phyloP scores from a whole-genome alignment of 257 asterid genomes.

The Dorcoceras hygrometricum region DNA sequence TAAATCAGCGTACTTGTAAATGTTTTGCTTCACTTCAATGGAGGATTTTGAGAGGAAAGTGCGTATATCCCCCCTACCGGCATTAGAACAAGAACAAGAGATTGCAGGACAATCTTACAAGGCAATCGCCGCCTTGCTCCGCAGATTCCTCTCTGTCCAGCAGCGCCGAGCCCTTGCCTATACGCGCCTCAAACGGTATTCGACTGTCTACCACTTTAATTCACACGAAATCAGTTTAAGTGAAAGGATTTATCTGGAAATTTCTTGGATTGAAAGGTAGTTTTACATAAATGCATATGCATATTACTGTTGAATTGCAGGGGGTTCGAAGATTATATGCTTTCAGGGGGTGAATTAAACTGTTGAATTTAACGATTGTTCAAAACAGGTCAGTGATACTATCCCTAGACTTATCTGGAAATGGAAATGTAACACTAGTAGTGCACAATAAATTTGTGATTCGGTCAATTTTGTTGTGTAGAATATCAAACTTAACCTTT shows the following conservation, averaged over 20 bases:
- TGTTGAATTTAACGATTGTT: constrained; percentile 80
- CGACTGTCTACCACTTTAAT: too few species aligned
- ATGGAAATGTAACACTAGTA: background rate
- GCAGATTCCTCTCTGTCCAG: constrained; percentile 71
- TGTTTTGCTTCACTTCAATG: too few species aligned
- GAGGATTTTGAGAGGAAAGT: too few species aligned
- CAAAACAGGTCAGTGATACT: constrained; percentile 71
- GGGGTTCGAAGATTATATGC: constrained; percentile 77
- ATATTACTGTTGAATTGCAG: constrained; percentile 38
- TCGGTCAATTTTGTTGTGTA: background rate
- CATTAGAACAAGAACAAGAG: constrained; percentile 29
- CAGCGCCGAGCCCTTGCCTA: constrained; percentile 87
- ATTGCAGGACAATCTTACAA: constrained; percentile 26
- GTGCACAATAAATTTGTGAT: background rate
- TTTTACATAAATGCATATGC: constrained; percentile 12
- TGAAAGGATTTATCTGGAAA: background rate
- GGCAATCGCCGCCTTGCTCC: constrained; percentile 44
- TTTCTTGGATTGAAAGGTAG: background rate
- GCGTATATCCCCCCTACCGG: constrained; percentile 28
- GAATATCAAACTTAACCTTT: background rate
- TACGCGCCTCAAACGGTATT: constrained; percentile 75
- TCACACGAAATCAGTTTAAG: too few species aligned
- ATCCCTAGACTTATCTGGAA: too few species aligned
- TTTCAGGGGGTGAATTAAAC: constrained; percentile 79
- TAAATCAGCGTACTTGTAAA: too few species aligned